Evolutionary conservation across 1,139 yeast genomes (phyloP), one percentile per base, ranked within the genome.

Genomic region (Hansenula anomala): DNA sequence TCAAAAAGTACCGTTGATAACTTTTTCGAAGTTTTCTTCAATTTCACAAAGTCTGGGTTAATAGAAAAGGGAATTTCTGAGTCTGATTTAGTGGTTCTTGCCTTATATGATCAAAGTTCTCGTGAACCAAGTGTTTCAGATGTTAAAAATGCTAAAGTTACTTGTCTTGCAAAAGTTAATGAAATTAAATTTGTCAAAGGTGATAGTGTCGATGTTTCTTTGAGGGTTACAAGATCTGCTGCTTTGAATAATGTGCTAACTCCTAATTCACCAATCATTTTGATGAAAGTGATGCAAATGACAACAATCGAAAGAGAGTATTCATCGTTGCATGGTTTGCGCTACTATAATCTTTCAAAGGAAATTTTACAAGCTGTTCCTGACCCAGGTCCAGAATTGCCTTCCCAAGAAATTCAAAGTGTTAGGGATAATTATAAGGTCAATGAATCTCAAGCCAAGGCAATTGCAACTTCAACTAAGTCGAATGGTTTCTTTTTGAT

Each of bases 251-350:
- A 64, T 16, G 67, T 73, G 41, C 60, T 90, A 39, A 71, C 82
- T 1, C 86, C 94, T 1, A 75, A 83, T 40, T 64, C 80, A 13
- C 73, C 74, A 19, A 63, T 90, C 4, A 68, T 75, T 40, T 90
- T 80, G 25, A 73, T 87, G 73, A 73, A 75, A 40, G 83, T 89
- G 1, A 80, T 83, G 78, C 92, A 81, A 52, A 80, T 92, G 89
- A 75, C 86, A 0, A 90, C 99, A 0, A 75, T 89, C 16, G 98
- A 94, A 60, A 81, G 99, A 66, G 99, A 94, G 58, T 94, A 71
- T 51, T 73, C 92, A 0, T 85, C 98, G 0, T 65, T 94, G 49
- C 76, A 73, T 56, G 97, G 95, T 1, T 67, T 94, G 37, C 81
- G 75, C 41, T 89, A 81, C 56, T 92, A 89, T 56, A 95, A 88